Percentiles rank a stretch among this genome's conserved stretches.
phyloP scores from a whole-genome alignment of 164 flowering plant genomes.

The Annona cherimola region DNA sequence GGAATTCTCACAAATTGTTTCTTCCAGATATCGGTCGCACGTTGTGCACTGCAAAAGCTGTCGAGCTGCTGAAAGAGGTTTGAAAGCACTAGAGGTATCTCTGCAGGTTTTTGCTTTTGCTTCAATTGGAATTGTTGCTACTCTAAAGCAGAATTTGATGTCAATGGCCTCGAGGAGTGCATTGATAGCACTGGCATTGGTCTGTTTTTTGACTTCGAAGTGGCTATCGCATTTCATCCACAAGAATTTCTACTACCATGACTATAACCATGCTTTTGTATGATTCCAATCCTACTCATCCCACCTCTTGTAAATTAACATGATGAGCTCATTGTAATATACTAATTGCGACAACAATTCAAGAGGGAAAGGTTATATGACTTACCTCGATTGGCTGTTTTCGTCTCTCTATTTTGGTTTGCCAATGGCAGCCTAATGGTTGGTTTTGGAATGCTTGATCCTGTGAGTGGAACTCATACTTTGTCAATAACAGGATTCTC shows the following conservation, averaged over 20 bases:
- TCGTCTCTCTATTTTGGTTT: too few species aligned
- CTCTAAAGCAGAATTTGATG: constrained; percentile 32
- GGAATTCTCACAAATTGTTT: not conserved
- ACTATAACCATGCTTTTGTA: constrained; percentile 46
- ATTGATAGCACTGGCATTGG: constrained; percentile 24
- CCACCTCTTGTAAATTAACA: not conserved
- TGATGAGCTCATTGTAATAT: not conserved
- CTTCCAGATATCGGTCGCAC: constrained; percentile 76
- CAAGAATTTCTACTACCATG: constrained; percentile 69
- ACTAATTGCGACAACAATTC: too few species aligned
- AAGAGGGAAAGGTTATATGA: too few species aligned
- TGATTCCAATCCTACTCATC: not conserved
- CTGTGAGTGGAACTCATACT: too few species aligned
- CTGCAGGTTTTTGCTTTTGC: constrained; percentile 58
- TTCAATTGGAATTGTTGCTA: constrained; percentile 56
- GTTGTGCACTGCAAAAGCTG: constrained; percentile 86
- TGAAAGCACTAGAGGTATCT: constrained; percentile 46
- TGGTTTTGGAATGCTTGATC: too few species aligned
- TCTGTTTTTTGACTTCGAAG: constrained; percentile 40
- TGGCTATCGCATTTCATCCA: constrained; percentile 67
- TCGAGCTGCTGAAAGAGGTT: constrained; percentile 47
- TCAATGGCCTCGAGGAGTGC: constrained; percentile 35
- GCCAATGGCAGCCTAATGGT: too few species aligned
- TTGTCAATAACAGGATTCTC: too few species aligned
- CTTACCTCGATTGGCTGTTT: too few species aligned